These are phyloP conservation scores for Agapanthus africanus DNA, from an alignment of 106 monocot species.

Conservation along the genomic window DNA sequence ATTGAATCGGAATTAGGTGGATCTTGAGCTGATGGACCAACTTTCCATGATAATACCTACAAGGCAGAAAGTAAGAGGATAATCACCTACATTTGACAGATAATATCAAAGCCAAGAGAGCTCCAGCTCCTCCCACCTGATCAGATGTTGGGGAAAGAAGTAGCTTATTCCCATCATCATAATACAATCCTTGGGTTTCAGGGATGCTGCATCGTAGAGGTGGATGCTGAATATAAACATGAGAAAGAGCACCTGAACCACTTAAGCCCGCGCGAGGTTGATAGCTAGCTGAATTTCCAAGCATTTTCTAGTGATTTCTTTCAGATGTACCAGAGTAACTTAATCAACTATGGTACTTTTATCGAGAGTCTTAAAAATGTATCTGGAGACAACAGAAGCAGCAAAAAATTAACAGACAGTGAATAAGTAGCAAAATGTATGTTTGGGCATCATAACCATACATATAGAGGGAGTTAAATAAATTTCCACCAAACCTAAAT, in stretches of 20 bases:
- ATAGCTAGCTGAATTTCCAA: constrained; percentile 18
- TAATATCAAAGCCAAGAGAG: background rate
- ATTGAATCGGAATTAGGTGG: constrained; percentile 84
- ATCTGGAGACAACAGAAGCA: background rate
- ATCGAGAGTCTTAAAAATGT: background rate
- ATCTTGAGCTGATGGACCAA: constrained; percentile 39
- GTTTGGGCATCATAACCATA: background rate
- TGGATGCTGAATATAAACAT: constrained; percentile 91
- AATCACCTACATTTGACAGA: constrained; percentile 4
- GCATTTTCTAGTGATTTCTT: constrained; percentile 11
- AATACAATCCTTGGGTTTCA: constrained; percentile 78
- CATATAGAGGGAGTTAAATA: background rate
- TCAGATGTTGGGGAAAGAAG: constrained; percentile 89
- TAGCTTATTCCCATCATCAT: constrained; percentile 96
- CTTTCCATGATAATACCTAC: constrained; percentile 95
- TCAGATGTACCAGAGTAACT: background rate
- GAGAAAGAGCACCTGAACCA: constrained; percentile 75
- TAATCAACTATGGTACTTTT: background rate
- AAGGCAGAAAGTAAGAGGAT: constrained; percentile 4
- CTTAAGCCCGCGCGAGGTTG: constrained; percentile 30
- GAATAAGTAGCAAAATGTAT: constrained; percentile 1
- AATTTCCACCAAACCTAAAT: constrained; percentile 1
- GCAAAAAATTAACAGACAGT: background rate
- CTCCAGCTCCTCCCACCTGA: constrained; percentile 41
- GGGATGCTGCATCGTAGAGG: constrained; percentile 83